These are phyloP conservation scores for Globisporangium nunn DNA, from an alignment of 352 stramenopile species.

Conservation along the genomic window DNA sequence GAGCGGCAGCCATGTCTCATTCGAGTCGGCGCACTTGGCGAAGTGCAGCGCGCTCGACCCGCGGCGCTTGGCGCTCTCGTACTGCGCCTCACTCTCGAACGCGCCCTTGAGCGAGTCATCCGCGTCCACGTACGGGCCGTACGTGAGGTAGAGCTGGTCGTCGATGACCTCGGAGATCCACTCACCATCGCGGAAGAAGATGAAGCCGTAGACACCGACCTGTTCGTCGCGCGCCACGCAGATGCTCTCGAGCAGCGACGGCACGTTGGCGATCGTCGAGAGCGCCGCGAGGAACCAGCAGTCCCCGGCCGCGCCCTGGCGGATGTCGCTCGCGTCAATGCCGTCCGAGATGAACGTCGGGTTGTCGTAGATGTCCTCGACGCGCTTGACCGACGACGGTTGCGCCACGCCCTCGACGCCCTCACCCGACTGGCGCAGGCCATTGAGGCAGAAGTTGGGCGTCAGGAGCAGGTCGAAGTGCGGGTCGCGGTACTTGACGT, in stretches of 20 bases:
- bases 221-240: slow-evolving; percentile 34
- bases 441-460: slow-evolving; percentile 17
- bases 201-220: slow-evolving; percentile 41
- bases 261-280: slow-evolving; percentile 58
- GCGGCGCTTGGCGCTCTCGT: slow-evolving; percentile 17
- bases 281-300: slow-evolving; percentile 79
- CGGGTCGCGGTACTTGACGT: slow-evolving; percentile 33
- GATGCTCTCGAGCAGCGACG: slow-evolving; percentile 58
- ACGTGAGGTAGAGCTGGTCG: slow-evolving; percentile 30
- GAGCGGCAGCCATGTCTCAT: slow-evolving; percentile 75
- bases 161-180: slow-evolving; percentile 36
- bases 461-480: slow-evolving; percentile 22
- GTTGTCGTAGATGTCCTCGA: slow-evolving; percentile 18
- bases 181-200: slow-evolving; percentile 40
- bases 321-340: slow-evolving; percentile 16
- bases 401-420: slow-evolving; percentile 10
- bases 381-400: slow-evolving; percentile 14
- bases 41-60: slow-evolving; percentile 31
- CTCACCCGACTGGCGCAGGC: slow-evolving; percentile 9
- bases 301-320: slow-evolving; percentile 61
- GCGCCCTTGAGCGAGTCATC: slow-evolving; percentile 10
- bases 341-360: slow-evolving; percentile 22
- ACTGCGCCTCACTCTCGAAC: slow-evolving; percentile 19
- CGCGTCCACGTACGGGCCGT: slow-evolving; percentile 17
- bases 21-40: slow-evolving; percentile 31